Evolutionary conservation across 345 rosid genomes (phyloP).

Genomic region (Gossypium australe): DNA sequence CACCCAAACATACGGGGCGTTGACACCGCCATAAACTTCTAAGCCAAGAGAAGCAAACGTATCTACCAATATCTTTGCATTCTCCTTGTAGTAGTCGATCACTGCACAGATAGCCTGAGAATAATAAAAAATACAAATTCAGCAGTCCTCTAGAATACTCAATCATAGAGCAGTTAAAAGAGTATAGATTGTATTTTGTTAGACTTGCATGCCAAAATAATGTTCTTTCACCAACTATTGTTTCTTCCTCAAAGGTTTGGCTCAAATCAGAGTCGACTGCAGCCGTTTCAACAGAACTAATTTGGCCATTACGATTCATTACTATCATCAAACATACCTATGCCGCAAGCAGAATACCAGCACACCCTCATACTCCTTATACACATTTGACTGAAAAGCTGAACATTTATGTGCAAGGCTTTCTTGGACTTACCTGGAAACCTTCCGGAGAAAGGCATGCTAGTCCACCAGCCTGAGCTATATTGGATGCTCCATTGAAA

Average conservation of each 20-base stretch:
- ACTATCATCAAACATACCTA: neutral
- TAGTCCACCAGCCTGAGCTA: constrained; percentile 73
- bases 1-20: constrained; percentile 77
- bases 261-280: neutral
- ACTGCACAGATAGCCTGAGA: constrained; percentile 33
- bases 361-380: neutral
- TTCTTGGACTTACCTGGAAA: constrained; percentile 36
- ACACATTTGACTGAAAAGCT: neutral
- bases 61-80: constrained; percentile 47
- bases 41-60: constrained; percentile 45
- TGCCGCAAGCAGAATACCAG: neutral
- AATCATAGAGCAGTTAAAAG: neutral
- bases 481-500: constrained; percentile 82
- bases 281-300: neutral
- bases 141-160: neutral
- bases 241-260: neutral
- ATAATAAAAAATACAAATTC: neutral
- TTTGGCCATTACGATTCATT: neutral
- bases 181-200: neutral
- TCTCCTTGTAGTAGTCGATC: constrained; percentile 57
- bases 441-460: constrained; percentile 69
- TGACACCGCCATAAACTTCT: constrained; percentile 60
- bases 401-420: neutral
- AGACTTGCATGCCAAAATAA: neutral
- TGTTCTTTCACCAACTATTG: neutral